Percentiles rank a stretch among this genome's conserved stretches.
phyloP scores from a whole-genome alignment of 1,284 basidiomycete species.

The Amylostereum chailletii region DNA sequence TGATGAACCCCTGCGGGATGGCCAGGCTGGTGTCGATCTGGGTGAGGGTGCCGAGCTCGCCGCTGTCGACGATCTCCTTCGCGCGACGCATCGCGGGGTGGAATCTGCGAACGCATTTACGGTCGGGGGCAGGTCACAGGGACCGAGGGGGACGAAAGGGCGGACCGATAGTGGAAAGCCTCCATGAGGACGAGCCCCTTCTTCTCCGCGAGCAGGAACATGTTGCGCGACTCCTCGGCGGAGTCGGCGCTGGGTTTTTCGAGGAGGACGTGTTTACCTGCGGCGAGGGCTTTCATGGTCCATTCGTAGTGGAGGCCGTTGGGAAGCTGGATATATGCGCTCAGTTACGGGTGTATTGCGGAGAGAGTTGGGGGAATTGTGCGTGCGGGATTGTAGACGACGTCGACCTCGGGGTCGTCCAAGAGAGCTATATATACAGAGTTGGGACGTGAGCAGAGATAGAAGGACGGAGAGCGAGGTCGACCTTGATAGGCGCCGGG shows the following conservation, averaged over 20 bases:
- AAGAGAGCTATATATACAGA: conserved; percentile 35
- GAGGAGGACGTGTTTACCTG: conserved; percentile 66
- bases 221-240: conserved; percentile 43
- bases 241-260: conserved; percentile 62
- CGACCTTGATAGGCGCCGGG: conserved; percentile 43
- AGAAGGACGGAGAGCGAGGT: conserved; percentile 4
- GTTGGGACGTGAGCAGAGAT: background rate
- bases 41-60: conserved; percentile 28
- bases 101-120: conserved; percentile 21
- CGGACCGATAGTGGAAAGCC: conserved; percentile 27
- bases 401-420: conserved; percentile 52
- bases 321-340: conserved; percentile 36
- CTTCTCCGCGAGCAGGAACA: conserved; percentile 24
- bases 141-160: background rate
- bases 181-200: conserved; percentile 26
- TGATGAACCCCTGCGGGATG: conserved; percentile 26
- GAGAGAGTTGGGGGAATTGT: background rate
- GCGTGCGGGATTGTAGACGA: conserved; percentile 54
- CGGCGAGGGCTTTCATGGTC: conserved; percentile 65
- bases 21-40: conserved; percentile 19
- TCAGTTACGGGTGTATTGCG: background rate
- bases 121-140: background rate
- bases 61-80: conserved; percentile 27
- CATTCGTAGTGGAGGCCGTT: conserved; percentile 70
- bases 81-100: conserved; percentile 33